Evolutionary conservation across 2,329 filamentous ascomycete genomes (phyloP).

Genomic region (Laburnicola sp.): DNA sequence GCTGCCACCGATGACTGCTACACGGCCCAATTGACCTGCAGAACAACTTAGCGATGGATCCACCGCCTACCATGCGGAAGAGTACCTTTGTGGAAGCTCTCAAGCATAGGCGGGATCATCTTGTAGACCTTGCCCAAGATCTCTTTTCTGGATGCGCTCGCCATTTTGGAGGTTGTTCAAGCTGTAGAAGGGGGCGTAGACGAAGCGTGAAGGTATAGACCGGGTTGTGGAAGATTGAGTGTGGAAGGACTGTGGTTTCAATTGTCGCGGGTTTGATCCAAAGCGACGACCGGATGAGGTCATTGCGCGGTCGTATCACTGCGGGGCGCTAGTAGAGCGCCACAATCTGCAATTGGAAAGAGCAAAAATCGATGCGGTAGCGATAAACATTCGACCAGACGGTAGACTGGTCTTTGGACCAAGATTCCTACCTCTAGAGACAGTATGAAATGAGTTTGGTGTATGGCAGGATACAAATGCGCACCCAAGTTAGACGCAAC

Average conservation of each 20-base stretch:
- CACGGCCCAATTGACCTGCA: constrained; percentile 82
- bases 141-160: constrained; percentile 68
- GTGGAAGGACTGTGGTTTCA: background rate
- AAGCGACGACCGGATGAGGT: background rate
- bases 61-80: background rate
- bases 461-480: no score
- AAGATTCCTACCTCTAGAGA: no score
- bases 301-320: constrained; percentile 1
- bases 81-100: constrained; percentile 91
- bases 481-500: no score
- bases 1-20: constrained; percentile 92
- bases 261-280: background rate
- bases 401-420: no score
- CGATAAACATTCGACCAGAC: no score
- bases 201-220: background rate
- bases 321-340: background rate
- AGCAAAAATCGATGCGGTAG: no score
- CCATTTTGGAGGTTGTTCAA: constrained; percentile 39
- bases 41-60: constrained; percentile 17
- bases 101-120: constrained; percentile 92
- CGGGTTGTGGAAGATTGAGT: background rate
- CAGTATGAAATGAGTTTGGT: no score
- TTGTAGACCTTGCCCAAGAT: constrained; percentile 80
- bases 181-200: background rate
- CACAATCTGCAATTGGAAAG: constrained; percentile 1